Conservation (phyloP, 2,329 filamentous ascomycete species). For the Chrysosphaeria jannelii region DNA sequence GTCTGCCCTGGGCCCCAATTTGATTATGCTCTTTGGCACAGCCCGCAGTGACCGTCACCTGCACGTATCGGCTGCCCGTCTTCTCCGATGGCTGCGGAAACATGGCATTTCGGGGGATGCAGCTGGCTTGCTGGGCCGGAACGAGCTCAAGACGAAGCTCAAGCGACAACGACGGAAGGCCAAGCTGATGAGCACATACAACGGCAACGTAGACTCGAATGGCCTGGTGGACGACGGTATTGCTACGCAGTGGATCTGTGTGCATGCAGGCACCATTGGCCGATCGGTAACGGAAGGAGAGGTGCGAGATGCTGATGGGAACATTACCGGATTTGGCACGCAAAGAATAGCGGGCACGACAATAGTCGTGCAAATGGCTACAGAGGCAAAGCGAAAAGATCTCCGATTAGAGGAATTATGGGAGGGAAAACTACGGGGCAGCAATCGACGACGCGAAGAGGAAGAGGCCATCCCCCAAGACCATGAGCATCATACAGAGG, state of each 20-base stretch:
- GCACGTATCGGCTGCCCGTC: constrained; percentile 67
- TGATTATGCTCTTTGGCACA: constrained; percentile 80
- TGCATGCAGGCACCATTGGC: constrained; percentile 50
- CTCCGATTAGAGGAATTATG: constrained; percentile 23
- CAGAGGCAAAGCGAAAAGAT: constrained; percentile 19
- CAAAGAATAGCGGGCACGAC: constrained; percentile 15
- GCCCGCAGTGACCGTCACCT: constrained; percentile 81
- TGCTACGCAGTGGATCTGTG: constrained; percentile 83
- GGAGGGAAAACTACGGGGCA: constrained; percentile 12
- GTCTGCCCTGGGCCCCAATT: constrained; percentile 57
- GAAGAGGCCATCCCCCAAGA: too few species aligned
- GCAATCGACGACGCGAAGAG: too few species aligned
- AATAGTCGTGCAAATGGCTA: constrained; percentile 26
- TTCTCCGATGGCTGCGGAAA: constrained; percentile 59
- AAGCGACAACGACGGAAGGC: constrained; percentile 52
- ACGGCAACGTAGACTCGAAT: background rate
- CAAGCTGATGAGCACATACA: constrained; percentile 35
- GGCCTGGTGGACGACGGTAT: constrained; percentile 53
- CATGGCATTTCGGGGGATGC: constrained; percentile 48
- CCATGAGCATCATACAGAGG: background rate
- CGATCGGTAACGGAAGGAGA: constrained; percentile 13
- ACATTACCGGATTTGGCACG: constrained; percentile 50
- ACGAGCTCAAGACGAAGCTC: constrained; percentile 71
- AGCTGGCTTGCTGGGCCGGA: constrained; percentile 66
- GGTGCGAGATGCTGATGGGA: constrained; percentile 16